phyloP scores from a whole-genome alignment of 345 rosid species.

The Hevea brasiliensis region DNA sequence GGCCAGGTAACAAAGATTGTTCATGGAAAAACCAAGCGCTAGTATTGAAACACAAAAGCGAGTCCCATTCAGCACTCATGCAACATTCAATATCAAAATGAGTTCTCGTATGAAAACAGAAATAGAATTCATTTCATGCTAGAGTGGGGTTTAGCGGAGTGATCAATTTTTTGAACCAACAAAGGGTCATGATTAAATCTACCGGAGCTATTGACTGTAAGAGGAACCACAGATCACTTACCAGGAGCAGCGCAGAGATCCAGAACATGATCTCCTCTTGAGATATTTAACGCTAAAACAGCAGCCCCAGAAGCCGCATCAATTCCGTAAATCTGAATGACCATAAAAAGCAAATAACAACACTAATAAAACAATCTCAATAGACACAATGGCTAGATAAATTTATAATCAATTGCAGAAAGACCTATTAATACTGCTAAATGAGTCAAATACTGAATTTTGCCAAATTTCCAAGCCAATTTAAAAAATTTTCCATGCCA shows the following conservation, averaged over 20 bases:
- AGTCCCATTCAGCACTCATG: not conserved
- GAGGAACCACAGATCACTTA: slow-evolving; percentile 15
- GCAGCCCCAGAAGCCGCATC: slow-evolving; percentile 97
- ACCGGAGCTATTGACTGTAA: not conserved
- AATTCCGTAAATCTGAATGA: slow-evolving; percentile 75
- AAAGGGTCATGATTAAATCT: not conserved
- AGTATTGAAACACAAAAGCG: not conserved
- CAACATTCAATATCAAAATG: not conserved
- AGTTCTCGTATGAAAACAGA: not conserved
- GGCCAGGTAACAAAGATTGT: not conserved
- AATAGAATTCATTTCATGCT: not conserved
- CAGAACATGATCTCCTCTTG: slow-evolving; percentile 83
- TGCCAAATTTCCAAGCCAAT: not conserved
- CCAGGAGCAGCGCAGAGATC: slow-evolving; percentile 97
- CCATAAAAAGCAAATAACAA: not conserved
- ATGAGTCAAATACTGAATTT: not conserved
- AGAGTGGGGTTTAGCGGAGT: not conserved
- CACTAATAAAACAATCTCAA: not conserved
- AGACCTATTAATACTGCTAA: not conserved
- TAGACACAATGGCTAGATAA: not conserved
- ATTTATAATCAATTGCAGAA: not conserved
- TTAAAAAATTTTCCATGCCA: not conserved
- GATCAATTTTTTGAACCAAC: not conserved
- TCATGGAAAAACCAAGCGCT: not conserved
- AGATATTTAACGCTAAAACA: slow-evolving; percentile 62